These are phyloP conservation scores for Chaetomium cochliodes DNA, from an alignment of 495 filamentous ascomycete genomes.

Conservation along the genomic window DNA sequence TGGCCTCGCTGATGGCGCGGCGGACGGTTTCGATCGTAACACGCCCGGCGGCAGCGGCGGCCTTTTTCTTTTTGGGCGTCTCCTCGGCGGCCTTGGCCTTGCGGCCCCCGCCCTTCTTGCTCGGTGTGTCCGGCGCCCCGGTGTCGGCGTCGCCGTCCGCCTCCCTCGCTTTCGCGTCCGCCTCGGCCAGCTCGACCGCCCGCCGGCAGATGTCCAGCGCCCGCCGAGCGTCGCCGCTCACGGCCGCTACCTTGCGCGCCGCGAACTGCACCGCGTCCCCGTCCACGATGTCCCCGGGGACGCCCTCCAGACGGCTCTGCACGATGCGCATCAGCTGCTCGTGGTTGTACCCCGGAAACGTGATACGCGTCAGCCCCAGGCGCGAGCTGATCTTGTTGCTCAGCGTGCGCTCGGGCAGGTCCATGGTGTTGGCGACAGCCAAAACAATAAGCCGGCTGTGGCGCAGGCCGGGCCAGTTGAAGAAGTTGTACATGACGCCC, in stretches of 20 bases:
- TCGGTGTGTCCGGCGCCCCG: constrained; percentile 43
- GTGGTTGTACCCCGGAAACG: constrained; percentile 96
- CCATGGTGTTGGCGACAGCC: constrained; percentile 99
- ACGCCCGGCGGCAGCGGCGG: constrained; percentile 41
- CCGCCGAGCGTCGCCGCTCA: constrained; percentile 88
- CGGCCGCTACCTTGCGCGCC: constrained; percentile 91
- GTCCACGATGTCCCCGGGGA: constrained; percentile 87
- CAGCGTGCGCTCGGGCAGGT: constrained; percentile 91
- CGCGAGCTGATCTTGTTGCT: constrained; percentile 97
- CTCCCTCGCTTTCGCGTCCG: constrained; percentile 44
- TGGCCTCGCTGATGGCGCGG: constrained; percentile 91
- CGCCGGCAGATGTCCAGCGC: constrained; percentile 94
- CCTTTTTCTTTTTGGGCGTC: constrained; percentile 26
- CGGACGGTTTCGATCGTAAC: constrained; percentile 94
- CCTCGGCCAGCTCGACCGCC: constrained; percentile 93
- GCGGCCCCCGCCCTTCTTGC: constrained; percentile 30
- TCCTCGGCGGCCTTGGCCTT: neutral
- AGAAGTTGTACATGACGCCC: constrained; percentile 99
- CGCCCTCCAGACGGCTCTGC: constrained; percentile 77
- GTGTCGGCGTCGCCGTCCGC: neutral
- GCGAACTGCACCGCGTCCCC: constrained; percentile 95
- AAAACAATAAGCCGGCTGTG: constrained; percentile 93
- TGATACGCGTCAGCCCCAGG: constrained; percentile 85
- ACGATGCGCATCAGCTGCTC: constrained; percentile 98
- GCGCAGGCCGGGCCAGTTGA: constrained; percentile 96